Base-by-base conservation (phyloP, 2,329 filamentous ascomycete genomes). In the Colletotrichum brevisporum region DNA sequence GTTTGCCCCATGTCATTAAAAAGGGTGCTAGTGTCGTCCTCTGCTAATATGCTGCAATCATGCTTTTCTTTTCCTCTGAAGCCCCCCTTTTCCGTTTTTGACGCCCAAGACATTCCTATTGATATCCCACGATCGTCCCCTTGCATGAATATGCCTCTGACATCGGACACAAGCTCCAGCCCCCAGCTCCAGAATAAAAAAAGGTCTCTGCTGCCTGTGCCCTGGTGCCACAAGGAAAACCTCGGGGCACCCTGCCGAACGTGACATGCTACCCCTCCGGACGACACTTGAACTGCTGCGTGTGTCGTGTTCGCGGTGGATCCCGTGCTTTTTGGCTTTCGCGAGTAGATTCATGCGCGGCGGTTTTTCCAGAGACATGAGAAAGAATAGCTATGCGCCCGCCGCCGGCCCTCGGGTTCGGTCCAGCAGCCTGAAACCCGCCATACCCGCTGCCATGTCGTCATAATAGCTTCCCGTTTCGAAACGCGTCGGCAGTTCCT, bases 101-200 rank as follows among this genome's bases (percentile, higher is more conserved):
- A 63, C 36, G 62, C 45, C 55, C 45, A 31, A 36, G 10, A 51
- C 50, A 55, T 61, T 56, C 62, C 62, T 47, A 10, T 36, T 66
- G 66, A 55, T 21, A 66, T 24, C 36, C 43, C 62, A 60, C 54
- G 62, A 56, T 69, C 55, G 51, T 61, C 54, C 55, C 62, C 62
- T 69, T 66, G 66, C 66, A 69, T 69, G 50, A 66, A 69, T 13
- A 61, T 50, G 51, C 43, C 66, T 56, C 62, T 53, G 50, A 47
- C 55, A 66, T 66, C 55, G 62, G 59, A 62, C 59, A 62, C 51
- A 18, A 47, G 26, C 59, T 50, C 47, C 52, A 64, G 41, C 36
- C 10, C 10, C 31, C 31, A 36, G 8, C 8, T 24, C 21, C 21
- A 24, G 21, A 24, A 24, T 3, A 24, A 3, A 36, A 59, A 47